Percentiles rank a stretch among this genome's conserved stretches.
Evolutionary conservation across 495 filamentous ascomycete genomes (phyloP).

Genomic region (Penicillium nucicola): DNA sequence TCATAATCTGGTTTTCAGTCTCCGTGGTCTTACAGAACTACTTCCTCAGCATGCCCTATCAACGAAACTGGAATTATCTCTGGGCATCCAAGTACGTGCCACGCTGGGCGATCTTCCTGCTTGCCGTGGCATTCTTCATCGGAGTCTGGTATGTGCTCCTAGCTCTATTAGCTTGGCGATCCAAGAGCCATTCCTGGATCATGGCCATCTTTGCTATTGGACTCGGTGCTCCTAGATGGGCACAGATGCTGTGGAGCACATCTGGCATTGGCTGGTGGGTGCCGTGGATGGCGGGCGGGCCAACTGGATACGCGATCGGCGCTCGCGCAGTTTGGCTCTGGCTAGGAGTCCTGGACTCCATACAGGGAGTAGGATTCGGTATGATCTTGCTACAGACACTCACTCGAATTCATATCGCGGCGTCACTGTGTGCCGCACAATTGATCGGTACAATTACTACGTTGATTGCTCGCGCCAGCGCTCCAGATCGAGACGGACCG

Average conservation of each 20-base stretch:
- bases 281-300: conserved; percentile 39
- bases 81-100: conserved; percentile 41
- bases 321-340: conserved; percentile 47
- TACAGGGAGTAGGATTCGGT: conserved; percentile 48
- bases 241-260: conserved; percentile 48
- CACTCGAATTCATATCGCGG: conserved; percentile 44
- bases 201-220: conserved; percentile 49
- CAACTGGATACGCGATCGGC: conserved; percentile 35
- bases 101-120: conserved; percentile 38
- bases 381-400: conserved; percentile 48
- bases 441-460: conserved; percentile 49
- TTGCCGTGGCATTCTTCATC: conserved; percentile 43
- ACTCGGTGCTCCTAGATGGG: conserved; percentile 45
- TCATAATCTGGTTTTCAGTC: conserved; percentile 45
- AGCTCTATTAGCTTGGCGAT: conserved; percentile 36
- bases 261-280: conserved; percentile 43
- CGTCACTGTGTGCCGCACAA: conserved; percentile 44
- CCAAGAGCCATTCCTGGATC: conserved; percentile 45
- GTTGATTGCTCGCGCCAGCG: conserved; percentile 42
- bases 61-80: conserved; percentile 47
- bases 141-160: conserved; percentile 39
- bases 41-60: conserved; percentile 46
- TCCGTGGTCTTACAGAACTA: conserved; percentile 46
- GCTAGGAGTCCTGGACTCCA: conserved; percentile 44
- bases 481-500: conserved; percentile 41